A percentile compares a stretch with the other conserved stretches of the same genome.
Evolutionary conservation across 2,329 filamentous ascomycete genomes (phyloP).

Genomic region (Tolypocladium nubicola): DNA sequence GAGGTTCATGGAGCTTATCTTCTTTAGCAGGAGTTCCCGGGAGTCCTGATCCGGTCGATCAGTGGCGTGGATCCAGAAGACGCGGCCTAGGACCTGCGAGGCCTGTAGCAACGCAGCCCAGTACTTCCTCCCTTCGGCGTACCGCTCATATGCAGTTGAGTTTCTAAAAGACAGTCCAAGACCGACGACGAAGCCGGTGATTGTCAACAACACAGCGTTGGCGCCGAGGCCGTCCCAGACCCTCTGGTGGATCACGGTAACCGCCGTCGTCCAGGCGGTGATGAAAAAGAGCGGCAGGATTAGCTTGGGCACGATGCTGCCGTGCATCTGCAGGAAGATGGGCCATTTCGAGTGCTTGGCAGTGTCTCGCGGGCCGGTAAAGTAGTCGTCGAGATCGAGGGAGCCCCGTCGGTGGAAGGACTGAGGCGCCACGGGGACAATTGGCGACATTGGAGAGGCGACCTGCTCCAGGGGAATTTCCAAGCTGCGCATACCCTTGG

Average conservation of each 20-base stretch:
- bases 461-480: background rate
- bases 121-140: constrained; percentile 52
- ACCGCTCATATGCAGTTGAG: constrained; percentile 68
- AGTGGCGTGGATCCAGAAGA: constrained; percentile 74
- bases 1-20: constrained; percentile 67
- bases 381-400: constrained; percentile 50
- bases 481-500: background rate
- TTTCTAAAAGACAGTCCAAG: constrained; percentile 68
- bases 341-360: constrained; percentile 69
- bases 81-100: constrained; percentile 57
- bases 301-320: constrained; percentile 64
- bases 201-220: constrained; percentile 48
- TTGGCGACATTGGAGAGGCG: background rate
- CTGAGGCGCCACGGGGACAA: background rate
- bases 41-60: constrained; percentile 36
- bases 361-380: constrained; percentile 57
- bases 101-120: constrained; percentile 53
- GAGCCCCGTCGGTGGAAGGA: constrained; percentile 18
- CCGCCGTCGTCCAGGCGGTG: constrained; percentile 52
- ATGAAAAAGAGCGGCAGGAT: constrained; percentile 57
- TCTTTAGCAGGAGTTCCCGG: constrained; percentile 59
- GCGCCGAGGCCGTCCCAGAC: constrained; percentile 23
- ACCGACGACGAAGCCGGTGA: constrained; percentile 74
- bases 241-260: constrained; percentile 45
- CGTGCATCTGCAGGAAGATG: constrained; percentile 64